These are phyloP conservation scores for Schizothecium vesticola DNA, from an alignment of 495 filamentous ascomycete genomes.

Conservation along the genomic window DNA sequence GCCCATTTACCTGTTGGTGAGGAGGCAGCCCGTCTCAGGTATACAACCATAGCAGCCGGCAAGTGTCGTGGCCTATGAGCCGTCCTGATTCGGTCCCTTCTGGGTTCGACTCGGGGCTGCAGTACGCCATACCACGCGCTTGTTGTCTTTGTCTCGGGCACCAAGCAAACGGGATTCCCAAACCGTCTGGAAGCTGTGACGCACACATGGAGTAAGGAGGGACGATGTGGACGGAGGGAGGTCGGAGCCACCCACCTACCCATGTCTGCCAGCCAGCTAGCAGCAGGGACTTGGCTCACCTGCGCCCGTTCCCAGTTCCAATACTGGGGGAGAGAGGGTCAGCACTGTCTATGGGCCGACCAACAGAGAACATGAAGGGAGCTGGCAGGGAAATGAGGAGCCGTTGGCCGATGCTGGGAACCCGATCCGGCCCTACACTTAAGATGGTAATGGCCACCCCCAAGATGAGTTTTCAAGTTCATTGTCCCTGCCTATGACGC, in stretches of 20 bases:
- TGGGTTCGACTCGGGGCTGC: background rate
- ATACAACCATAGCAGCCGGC: background rate
- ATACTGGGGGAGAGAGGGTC: background rate
- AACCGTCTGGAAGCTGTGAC: conserved; percentile 8
- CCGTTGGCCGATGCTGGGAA: background rate
- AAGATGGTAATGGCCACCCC: background rate
- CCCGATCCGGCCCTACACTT: background rate
- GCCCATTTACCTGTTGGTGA: background rate
- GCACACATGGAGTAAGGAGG: conserved; percentile 11
- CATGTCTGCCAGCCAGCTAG: too few species aligned
- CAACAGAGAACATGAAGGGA: background rate
- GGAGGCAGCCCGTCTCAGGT: background rate
- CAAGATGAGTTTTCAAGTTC: conserved; percentile 7
- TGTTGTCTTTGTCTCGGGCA: background rate
- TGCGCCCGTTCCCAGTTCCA: too few species aligned
- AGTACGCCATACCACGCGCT: background rate
- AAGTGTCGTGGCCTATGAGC: background rate
- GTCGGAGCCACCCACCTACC: too few species aligned
- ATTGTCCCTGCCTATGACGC: conserved; percentile 20
- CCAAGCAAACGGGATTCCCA: background rate
- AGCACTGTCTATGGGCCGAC: too few species aligned
- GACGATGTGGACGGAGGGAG: background rate
- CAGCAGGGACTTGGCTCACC: background rate
- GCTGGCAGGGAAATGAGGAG: background rate
- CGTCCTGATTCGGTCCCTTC: background rate